Conservation (phyloP, 179 eudicot genomes). For the Amaranthus tricolor region DNA sequence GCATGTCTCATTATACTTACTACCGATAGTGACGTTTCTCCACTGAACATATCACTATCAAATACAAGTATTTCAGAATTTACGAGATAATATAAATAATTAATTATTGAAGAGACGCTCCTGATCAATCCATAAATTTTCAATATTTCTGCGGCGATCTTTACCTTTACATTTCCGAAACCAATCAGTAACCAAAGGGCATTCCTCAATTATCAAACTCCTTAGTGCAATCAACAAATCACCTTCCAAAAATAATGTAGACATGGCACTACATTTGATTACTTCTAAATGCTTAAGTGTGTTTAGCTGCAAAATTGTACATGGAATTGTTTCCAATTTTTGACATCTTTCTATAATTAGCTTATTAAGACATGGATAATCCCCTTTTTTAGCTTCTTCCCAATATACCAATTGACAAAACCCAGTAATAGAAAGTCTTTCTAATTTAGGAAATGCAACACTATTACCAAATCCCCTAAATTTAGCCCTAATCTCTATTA, state of each 20-base stretch:
- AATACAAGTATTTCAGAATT: no score
- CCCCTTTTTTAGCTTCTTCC: neutral
- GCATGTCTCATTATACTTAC: no score
- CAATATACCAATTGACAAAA: neutral
- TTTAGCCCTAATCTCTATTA: neutral
- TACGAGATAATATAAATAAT: no score
- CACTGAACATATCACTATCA: no score
- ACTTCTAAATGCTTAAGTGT: slow-evolving; percentile 17
- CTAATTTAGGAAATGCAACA: slow-evolving; percentile 4
- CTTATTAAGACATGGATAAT: slow-evolving; percentile 17
- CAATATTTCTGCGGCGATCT: neutral
- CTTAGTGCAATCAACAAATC: neutral
- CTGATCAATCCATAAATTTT: slow-evolving; percentile 17
- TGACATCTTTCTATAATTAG: slow-evolving; percentile 16
- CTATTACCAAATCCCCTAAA: neutral
- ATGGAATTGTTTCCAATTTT: neutral
- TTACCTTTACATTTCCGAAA: neutral
- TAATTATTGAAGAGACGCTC: neutral
- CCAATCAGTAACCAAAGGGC: slow-evolving; percentile 1
- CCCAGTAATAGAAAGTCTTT: slow-evolving; percentile 4
- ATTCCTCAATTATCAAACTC: slow-evolving; percentile 17
- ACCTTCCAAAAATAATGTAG: neutral
- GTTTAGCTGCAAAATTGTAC: neutral
- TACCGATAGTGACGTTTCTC: no score
- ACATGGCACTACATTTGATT: neutral